Base-by-base conservation (phyloP, 768 basidiomycete species). In the Auriscalpium orientale region DNA sequence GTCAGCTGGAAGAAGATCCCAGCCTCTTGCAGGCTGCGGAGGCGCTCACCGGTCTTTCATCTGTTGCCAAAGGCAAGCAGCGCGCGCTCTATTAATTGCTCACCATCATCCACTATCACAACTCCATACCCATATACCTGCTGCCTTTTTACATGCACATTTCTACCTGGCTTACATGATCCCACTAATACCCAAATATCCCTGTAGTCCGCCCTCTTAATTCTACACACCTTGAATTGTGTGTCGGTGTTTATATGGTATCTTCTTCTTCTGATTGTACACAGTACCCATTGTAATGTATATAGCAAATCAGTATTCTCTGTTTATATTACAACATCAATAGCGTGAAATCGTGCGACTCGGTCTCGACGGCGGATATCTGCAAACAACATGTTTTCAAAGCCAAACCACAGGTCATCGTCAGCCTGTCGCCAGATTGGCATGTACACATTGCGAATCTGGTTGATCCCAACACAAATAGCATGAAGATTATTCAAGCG, bases 371-470 rank as follows among this genome's bases (percentile, higher is more conserved):
- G n/a, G n/a, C n/a, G n/a, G n/a, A 64, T 36, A 10, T 64, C 59
- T 18, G 22, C 40, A 65, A 76, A 78, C 13, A 76, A 22, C 65
- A 78, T 75, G 21, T 65, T 61, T 46, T 70, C 69, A 35, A 77
- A 73, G 2, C 63, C 48, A 8, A 40, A 51, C 76, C 76, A 78
- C 8, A 76, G 51, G 34, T 56, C 46, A 20, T 61, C 60, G 8
- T 61, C 64, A 20, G 61, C 59, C 36, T 62, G 46, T 40, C 55
- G 51, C 77, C 77, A 79, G 4, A 68, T 61, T 8, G 66, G 67
- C 62, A 71, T 64, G 55, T 80, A 80, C 4, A 77, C 74, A 2
- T 53, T 70, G 6, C 61, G 40, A 22, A 78, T 78, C 59, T 79
- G 69, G 64, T 73, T 78, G 28, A 70, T 62, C 0, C 77, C 76